A percentile compares a stretch with the other conserved stretches of the same genome.
These are phyloP conservation scores for Colletotrichum orbiculare DNA, from an alignment of 2,329 filamentous ascomycete species.

Conservation along the genomic window DNA sequence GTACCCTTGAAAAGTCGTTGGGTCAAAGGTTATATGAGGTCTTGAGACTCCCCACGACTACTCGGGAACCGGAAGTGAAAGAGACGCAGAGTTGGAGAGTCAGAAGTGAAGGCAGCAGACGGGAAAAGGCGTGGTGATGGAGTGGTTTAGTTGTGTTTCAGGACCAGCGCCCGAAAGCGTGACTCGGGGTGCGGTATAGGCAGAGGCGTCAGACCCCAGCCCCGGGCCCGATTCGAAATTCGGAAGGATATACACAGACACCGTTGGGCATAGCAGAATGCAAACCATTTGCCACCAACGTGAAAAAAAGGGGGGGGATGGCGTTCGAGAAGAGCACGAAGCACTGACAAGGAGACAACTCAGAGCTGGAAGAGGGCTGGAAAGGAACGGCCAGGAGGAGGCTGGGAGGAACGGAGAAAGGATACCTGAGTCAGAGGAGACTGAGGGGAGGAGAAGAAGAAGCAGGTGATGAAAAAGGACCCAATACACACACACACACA, in stretches of 20 bases:
- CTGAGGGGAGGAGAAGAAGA: conserved; percentile 10
- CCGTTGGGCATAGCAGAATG: conserved; percentile 8
- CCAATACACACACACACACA: conserved; percentile 32
- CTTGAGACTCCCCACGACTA: no score
- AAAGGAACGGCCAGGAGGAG: conserved; percentile 11
- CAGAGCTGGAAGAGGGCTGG: not conserved
- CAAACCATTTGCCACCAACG: conserved; percentile 18
- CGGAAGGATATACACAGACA: conserved; percentile 16
- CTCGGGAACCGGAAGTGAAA: not conserved
- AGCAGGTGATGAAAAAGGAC: conserved; percentile 28
- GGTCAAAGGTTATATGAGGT: not conserved
- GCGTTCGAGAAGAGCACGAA: conserved; percentile 10
- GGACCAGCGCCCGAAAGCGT: conserved; percentile 36
- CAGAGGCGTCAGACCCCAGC: conserved; percentile 18
- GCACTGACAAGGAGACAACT: conserved; percentile 10
- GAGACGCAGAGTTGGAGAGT: not conserved
- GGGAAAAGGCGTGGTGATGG: conserved; percentile 28
- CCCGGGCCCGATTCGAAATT: conserved; percentile 13
- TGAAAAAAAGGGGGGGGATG: conserved; percentile 13
- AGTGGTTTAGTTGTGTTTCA: conserved; percentile 36
- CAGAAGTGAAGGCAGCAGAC: conserved; percentile 16
- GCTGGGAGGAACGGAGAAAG: conserved; percentile 31
- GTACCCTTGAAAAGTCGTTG: not conserved
- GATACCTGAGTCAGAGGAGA: not conserved
- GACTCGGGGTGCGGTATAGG: conserved; percentile 35